These are phyloP conservation scores for Pestalotiopsis sp. DNA, from an alignment of 2,329 filamentous ascomycete genomes.

Conservation along the genomic window DNA sequence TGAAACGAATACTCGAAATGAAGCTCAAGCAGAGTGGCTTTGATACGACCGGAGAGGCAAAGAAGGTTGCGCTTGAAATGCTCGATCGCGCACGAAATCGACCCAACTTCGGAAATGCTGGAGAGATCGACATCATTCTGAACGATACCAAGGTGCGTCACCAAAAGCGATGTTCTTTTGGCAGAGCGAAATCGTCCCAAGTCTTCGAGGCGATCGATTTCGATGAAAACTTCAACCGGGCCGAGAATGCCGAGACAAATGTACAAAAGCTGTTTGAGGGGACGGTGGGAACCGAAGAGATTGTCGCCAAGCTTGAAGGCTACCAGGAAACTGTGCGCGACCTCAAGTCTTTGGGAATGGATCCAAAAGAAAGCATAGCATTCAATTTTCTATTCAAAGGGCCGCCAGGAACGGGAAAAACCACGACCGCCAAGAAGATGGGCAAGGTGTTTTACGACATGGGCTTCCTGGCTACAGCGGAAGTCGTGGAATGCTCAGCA, in stretches of 20 bases:
- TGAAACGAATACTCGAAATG: conserved; percentile 60
- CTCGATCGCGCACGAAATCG: conserved; percentile 62
- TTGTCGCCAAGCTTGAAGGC: conserved; percentile 49
- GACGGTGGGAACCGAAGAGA: conserved; percentile 48
- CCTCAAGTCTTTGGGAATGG: conserved; percentile 45
- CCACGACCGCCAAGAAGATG: conserved; percentile 70
- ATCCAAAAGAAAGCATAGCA: conserved; percentile 52
- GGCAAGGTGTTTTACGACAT: conserved; percentile 76
- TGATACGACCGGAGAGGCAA: conserved; percentile 51
- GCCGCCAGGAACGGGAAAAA: conserved; percentile 62
- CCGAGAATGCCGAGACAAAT: conserved; percentile 40
- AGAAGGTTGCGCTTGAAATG: conserved; percentile 58
- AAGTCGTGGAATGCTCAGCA: conserved; percentile 68
- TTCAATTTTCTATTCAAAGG: conserved; percentile 62
- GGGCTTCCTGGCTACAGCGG: conserved; percentile 61
- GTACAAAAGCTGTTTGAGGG: conserved; percentile 46
- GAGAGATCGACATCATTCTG: conserved; percentile 73
- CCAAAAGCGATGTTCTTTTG: conserved; percentile 39
- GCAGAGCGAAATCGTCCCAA: conserved; percentile 25
- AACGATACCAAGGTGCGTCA: conserved; percentile 55
- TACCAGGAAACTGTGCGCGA: conserved; percentile 47
- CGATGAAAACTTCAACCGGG: conserved; percentile 53
- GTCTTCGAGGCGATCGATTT: conserved; percentile 44
- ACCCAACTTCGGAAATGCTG: conserved; percentile 71
- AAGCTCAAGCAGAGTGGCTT: conserved; percentile 63